These are phyloP conservation scores for Chlorella sp. DNA, from an alignment of 139 green algal species.

Conservation along the genomic window DNA sequence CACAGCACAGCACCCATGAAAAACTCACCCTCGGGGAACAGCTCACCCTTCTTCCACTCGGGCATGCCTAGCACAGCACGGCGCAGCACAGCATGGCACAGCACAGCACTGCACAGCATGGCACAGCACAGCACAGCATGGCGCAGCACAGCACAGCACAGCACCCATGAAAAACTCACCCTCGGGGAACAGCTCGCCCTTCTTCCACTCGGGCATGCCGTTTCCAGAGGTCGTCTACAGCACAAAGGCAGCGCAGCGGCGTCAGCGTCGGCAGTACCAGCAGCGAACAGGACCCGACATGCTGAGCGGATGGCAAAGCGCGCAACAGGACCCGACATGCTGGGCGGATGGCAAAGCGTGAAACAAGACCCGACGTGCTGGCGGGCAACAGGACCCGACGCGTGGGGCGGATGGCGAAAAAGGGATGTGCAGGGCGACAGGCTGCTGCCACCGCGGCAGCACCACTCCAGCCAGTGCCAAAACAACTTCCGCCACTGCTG, in stretches of 20 bases:
- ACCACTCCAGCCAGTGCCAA: background rate
- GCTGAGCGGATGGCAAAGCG: too few species aligned
- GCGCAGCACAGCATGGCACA: too few species aligned
- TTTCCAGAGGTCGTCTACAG: background rate
- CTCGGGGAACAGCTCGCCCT: conserved; percentile 81
- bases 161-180: conserved; percentile 33
- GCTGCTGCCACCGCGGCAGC: background rate
- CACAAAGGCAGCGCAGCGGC: background rate
- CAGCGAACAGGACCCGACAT: too few species aligned
- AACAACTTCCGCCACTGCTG: too few species aligned
- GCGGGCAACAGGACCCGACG: too few species aligned
- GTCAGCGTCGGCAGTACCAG: too few species aligned
- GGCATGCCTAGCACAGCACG: conserved; percentile 19
- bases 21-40: conserved; percentile 73
- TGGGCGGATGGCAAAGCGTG: too few species aligned
- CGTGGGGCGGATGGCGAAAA: too few species aligned
- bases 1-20: background rate
- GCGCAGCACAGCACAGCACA: background rate
- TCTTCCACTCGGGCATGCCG: conserved; percentile 62
- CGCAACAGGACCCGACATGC: too few species aligned
- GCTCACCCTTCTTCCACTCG: conserved; percentile 75
- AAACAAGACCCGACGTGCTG: too few species aligned
- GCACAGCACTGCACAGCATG: too few species aligned
- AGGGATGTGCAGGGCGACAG: background rate
- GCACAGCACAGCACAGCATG: background rate